Percentiles rank a stretch among this genome's conserved stretches.
phyloP scores from a whole-genome alignment of 768 basidiomycete genomes.

The Trametes cinnabarina region DNA sequence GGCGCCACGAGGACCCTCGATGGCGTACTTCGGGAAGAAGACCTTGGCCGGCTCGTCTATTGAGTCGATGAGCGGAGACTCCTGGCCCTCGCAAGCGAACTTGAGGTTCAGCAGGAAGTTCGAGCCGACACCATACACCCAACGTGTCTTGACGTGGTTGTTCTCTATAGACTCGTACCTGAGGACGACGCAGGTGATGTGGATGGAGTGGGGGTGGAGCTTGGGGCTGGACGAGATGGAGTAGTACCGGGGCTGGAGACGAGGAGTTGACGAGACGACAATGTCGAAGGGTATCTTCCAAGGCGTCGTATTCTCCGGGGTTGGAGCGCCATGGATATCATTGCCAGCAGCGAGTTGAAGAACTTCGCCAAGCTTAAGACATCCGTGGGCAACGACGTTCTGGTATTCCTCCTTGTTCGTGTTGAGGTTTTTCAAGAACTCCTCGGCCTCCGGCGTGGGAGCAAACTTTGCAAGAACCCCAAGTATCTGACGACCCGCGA shows the following conservation, averaged over 20 bases:
- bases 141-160: constrained; percentile 52
- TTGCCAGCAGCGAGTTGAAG: constrained; percentile 89
- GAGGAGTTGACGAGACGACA: constrained; percentile 88
- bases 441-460: constrained; percentile 74
- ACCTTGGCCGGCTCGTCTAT: constrained; percentile 39
- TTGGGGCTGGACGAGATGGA: constrained; percentile 99
- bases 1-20: constrained; percentile 87
- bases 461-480: constrained; percentile 86
- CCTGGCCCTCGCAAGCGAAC: constrained; percentile 62
- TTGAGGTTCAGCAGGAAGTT: constrained; percentile 96
- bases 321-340: constrained; percentile 55
- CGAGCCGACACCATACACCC: constrained; percentile 87
- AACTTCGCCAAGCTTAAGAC: constrained; percentile 90
- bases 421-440: constrained; percentile 71
- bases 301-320: constrained; percentile 68
- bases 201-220: constrained; percentile 82
- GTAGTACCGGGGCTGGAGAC: constrained; percentile 96
- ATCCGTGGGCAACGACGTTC: constrained; percentile 70
- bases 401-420: constrained; percentile 87
- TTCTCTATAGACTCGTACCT: constrained; percentile 76
- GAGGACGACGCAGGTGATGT: constrained; percentile 93
- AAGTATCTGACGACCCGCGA: constrained; percentile 92
- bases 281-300: constrained; percentile 98
- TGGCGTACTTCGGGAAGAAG: constrained; percentile 68
- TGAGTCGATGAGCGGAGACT: constrained; percentile 25